Conservation (phyloP, 352 stramenopile species). For the Albugo candida region DNA sequence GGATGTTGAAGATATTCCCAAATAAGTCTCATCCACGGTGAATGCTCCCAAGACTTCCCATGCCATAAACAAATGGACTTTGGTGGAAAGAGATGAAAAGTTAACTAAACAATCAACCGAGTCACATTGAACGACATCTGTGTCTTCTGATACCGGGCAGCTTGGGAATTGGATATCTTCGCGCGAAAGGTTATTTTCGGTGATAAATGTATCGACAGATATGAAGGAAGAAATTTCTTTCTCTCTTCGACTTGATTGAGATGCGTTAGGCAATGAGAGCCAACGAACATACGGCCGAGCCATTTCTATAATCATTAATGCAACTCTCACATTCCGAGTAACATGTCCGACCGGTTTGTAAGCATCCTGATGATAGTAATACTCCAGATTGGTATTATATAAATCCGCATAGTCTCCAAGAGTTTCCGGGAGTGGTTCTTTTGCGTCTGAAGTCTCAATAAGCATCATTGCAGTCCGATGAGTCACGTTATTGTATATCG, state of each 20-base stretch:
- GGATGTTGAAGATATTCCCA: slow-evolving; percentile 32
- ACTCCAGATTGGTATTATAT: slow-evolving; percentile 47
- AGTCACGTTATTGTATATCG: slow-evolving; percentile 83
- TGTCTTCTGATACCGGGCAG: not conserved
- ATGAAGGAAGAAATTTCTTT: not conserved
- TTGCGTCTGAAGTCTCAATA: slow-evolving; percentile 88
- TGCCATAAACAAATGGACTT: slow-evolving; percentile 36
- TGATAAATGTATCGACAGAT: not conserved
- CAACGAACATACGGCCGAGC: slow-evolving; percentile 86
- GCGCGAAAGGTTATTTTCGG: not conserved
- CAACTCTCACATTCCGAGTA: slow-evolving; percentile 87
- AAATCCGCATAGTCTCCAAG: slow-evolving; percentile 62
- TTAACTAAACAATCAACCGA: not conserved
- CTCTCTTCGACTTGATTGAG: not conserved
- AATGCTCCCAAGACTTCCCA: slow-evolving; percentile 69
- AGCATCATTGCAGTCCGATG: slow-evolving; percentile 92
- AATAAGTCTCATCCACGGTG: slow-evolving; percentile 44
- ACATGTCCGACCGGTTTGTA: slow-evolving; percentile 78
- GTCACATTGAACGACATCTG: not conserved
- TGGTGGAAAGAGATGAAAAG: not conserved
- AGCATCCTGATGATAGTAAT: slow-evolving; percentile 21
- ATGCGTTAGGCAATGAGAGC: slow-evolving; percentile 8
- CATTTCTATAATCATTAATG: slow-evolving; percentile 88
- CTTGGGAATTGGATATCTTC: not conserved
- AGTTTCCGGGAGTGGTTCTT: slow-evolving; percentile 41